Evolutionary conservation across 352 stramenopile genomes (phyloP), one percentile per base, ranked within the genome.

Genomic region (Globisporangium emineosum): DNA sequence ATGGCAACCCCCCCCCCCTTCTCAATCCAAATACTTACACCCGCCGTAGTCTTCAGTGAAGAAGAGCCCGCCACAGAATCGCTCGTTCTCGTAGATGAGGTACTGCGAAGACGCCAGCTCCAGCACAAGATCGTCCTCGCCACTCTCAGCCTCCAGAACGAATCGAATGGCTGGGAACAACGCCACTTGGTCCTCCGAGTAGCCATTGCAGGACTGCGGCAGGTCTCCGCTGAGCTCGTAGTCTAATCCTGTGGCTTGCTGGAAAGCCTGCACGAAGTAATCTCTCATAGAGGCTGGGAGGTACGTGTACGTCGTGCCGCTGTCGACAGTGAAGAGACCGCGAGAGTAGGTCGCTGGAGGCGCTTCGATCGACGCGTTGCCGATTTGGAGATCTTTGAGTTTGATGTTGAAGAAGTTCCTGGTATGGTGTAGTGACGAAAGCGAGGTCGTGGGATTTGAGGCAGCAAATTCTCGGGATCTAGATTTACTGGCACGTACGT

Each of bases 311-410:
- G 75, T 73, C 6, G 71, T 78, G 19, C 77, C 73, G 49, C 73
- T 86, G 66, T 83, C 77, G 2, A 86, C 58, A 37, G 78, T 73
- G 25, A 74, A 75, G 25, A 68, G 61, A 2, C 70, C 65, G 32
- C 59, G 57, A 4, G 29, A n/a, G 23, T 57, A 51, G 2, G 29
- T 61, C 1, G 47, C 40, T 12, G 42, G 25, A 52, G n/a, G 35
- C 5, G 64, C 37, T 21, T 70, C 55, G 53, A 83, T 73, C 19
- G 65, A 71, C 7, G 30, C 33, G 51, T 57, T 67, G 7, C 49
- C 69, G 37, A 86, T 62, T 37, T 69, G 74, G 32, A 83, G 69
- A 25, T 79, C 74, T 5, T 43, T 63, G 2, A 83, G 33, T 19
- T 72, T 55, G 8, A 86, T 65, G 15, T 42, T 57, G 32, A 51